Evolutionary conservation across 768 basidiomycete genomes (phyloP), one percentile per base, ranked within the genome.

Genomic region (Calocera viscosa): DNA sequence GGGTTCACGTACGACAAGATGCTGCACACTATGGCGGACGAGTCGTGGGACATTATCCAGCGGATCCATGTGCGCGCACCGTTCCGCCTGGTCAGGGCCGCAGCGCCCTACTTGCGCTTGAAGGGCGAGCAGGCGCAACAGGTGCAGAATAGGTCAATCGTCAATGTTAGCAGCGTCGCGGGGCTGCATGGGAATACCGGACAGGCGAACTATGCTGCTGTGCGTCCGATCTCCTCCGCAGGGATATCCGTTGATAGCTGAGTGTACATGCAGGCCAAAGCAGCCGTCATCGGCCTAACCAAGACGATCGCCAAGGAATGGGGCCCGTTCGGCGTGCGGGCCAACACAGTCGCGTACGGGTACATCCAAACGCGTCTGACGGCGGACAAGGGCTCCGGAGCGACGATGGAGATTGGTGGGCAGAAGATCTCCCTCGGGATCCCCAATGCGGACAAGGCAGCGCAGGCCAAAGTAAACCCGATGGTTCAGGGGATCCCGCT

Each of bases 261-360:
- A 35, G 3, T 38, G 22, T 41, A 10, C 11, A 17, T 33, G 17
- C 30, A 43, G 34, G 90, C 87, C 68, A 91, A 91, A 72, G 78
- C 89, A 14, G 90, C 87, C 8, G 84, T 92, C 41, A 72, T 87
- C 67, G 91, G 90, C 16, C 78, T 92, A 65, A 89, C 90, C 40
- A 92, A 91, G 80, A 92, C 90, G 41, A 85, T 90, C 70, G 85
- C 86, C 63, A 93, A 92, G 74, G 91, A 93, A 73, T 93, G 90
- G 90, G 91, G 91, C 33, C 76, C 80, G 2, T 91, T 87, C 76
- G 86, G 86, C 70, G 89, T 91, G 24, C 87, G 90, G 64, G 87
- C 87, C 30, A 91, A 93, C 78, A 86, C 87, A 1, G 77, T 93
- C 47, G 90, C 90, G 2, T 91, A 83, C 70, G 89, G 90, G 28